These are phyloP conservation scores for Pestalotiopsis fici DNA, from an alignment of 2,329 filamentous ascomycete genomes.

Conservation along the genomic window DNA sequence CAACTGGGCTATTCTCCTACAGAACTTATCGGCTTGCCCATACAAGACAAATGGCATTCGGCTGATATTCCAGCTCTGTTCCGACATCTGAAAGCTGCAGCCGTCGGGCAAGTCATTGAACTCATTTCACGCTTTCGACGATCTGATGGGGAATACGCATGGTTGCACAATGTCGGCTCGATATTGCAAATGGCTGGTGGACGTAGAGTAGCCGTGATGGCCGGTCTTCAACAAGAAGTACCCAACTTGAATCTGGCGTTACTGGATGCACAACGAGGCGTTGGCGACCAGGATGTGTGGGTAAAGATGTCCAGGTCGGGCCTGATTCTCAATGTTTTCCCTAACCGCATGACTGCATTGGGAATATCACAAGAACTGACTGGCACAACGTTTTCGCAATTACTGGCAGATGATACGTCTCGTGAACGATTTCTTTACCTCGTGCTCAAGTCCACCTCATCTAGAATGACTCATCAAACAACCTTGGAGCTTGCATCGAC, in stretches of 20 bases:
- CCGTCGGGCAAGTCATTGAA: neutral
- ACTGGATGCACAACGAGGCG: neutral
- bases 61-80: neutral
- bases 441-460: neutral
- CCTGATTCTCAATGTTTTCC: slow-evolving; percentile 1
- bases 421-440: neutral
- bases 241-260: neutral
- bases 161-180: neutral
- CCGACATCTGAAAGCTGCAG: neutral
- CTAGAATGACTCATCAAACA: neutral
- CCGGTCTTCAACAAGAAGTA: neutral
- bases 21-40: neutral
- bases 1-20: neutral
- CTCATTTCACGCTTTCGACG: neutral
- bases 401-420: neutral
- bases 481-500: neutral
- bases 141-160: neutral
- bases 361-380: neutral
- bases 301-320: slow-evolving; percentile 1
- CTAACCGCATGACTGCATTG: neutral
- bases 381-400: neutral
- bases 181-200: neutral
- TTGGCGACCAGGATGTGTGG: slow-evolving; percentile 1
- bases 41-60: neutral
- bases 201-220: neutral